A percentile compares a stretch with the other conserved stretches of the same genome.
Conservation (phyloP, 2,329 filamentous ascomycete species). For the Cadophora sp. region DNA sequence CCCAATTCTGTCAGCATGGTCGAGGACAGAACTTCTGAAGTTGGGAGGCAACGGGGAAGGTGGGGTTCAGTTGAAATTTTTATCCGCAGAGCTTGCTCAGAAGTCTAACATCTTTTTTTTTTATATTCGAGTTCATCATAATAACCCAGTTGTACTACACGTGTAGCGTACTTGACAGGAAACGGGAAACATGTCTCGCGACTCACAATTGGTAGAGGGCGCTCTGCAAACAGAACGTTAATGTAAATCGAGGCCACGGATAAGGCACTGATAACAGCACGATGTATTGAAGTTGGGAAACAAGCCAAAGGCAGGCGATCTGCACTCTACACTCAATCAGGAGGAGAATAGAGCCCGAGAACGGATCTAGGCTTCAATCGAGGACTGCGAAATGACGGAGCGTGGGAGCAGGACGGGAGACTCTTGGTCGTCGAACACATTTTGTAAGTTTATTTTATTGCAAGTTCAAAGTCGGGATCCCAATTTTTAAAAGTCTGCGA, state of each 20-base stretch:
- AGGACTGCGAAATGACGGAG: background rate
- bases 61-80: constrained; percentile 36
- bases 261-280: constrained; percentile 7
- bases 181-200: background rate
- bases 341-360: constrained; percentile 2
- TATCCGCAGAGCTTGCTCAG: constrained; percentile 36
- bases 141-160: constrained; percentile 16
- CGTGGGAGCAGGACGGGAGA: background rate
- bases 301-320: background rate
- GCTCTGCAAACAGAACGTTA: background rate
- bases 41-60: constrained; percentile 5
- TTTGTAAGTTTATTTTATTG: constrained; percentile 27
- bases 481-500: constrained; percentile 18
- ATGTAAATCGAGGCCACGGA: background rate
- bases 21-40: constrained; percentile 8
- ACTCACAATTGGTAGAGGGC: constrained; percentile 11
- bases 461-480: constrained; percentile 15
- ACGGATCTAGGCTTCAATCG: background rate
- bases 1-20: constrained; percentile 21
- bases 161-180: background rate
- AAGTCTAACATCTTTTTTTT: constrained; percentile 44
- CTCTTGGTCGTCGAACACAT: constrained; percentile 26
- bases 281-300: background rate
- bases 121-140: constrained; percentile 39
- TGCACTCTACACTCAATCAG: constrained; percentile 18